Percentiles rank a stretch among this genome's conserved stretches.
Conservation (phyloP, 164 flowering plant genomes). For the Piper longum region DNA sequence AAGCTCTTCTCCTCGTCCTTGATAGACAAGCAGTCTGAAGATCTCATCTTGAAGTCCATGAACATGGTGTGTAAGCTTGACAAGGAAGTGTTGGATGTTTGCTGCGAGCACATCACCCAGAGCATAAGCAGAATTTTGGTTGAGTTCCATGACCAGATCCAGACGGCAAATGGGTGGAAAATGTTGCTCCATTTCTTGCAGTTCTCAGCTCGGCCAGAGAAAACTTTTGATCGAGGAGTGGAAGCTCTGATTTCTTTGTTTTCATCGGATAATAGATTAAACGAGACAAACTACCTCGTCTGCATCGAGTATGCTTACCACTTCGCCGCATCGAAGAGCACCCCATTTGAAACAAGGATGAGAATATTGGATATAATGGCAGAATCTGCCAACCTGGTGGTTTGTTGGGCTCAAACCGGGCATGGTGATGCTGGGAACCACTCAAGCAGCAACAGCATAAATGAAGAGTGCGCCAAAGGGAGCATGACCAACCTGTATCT, state of each 20-base stretch:
- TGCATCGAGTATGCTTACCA: slow-evolving; percentile 74
- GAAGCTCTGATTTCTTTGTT: slow-evolving; percentile 51
- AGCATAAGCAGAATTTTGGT: slow-evolving; percentile 36
- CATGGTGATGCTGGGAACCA: slow-evolving; percentile 47
- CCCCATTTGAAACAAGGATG: slow-evolving; percentile 54
- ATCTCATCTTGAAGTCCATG: slow-evolving; percentile 71
- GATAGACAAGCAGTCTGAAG: slow-evolving; percentile 42
- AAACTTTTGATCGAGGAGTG: slow-evolving; percentile 57
- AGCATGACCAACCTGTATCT: slow-evolving; percentile 16
- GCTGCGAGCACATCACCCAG: slow-evolving; percentile 42
- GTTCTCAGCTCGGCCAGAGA: slow-evolving; percentile 50
- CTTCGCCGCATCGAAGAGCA: slow-evolving; percentile 53
- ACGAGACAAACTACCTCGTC: slow-evolving; percentile 39
- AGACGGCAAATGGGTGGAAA: slow-evolving; percentile 68
- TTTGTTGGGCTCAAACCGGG: slow-evolving; percentile 45
- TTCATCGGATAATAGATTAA: slow-evolving; percentile 35
- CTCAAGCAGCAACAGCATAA: slow-evolving; percentile 26
- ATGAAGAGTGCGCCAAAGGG: slow-evolving; percentile 30
- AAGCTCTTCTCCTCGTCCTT: slow-evolving; percentile 30
- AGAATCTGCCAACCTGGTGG: slow-evolving; percentile 39
- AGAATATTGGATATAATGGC: slow-evolving; percentile 56
- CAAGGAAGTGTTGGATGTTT: slow-evolving; percentile 58
- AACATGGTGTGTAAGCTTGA: slow-evolving; percentile 77
- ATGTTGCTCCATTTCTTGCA: slow-evolving; percentile 49
- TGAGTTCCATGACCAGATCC: slow-evolving; percentile 49